A percentile compares a stretch with the other conserved stretches of the same genome.
Conservation (phyloP, 306 rosid species). For the Hylodesmum podocarpum region DNA sequence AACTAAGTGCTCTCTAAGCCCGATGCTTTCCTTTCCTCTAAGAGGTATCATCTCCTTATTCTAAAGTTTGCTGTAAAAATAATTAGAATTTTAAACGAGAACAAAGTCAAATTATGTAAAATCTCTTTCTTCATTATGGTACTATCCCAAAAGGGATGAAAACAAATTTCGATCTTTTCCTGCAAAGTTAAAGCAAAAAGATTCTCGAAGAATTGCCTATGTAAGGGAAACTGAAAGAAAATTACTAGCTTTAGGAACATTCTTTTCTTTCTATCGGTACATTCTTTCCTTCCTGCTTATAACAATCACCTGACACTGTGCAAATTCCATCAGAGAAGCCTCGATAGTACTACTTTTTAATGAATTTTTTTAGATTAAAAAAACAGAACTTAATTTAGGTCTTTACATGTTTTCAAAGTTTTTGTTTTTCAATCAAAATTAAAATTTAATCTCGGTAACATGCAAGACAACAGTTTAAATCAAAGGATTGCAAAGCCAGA, state of each 20-base stretch:
- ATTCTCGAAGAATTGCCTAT: neutral
- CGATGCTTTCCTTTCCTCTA: neutral
- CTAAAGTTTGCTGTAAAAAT: too few species aligned
- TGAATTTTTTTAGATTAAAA: too few species aligned
- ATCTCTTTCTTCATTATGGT: neutral
- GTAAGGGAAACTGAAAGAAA: neutral
- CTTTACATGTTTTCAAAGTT: too few species aligned
- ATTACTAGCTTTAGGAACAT: neutral
- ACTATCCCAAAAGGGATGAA: neutral
- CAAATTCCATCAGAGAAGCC: constrained; percentile 6
- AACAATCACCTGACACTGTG: neutral
- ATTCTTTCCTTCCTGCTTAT: constrained; percentile 9
- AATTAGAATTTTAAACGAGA: neutral
- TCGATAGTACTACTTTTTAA: neutral
- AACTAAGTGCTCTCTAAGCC: neutral
- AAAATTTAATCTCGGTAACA: too few species aligned
- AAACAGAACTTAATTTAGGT: too few species aligned
- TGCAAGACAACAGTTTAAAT: too few species aligned
- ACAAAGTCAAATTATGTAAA: neutral
- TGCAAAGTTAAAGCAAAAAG: neutral
- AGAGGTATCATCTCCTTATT: neutral
- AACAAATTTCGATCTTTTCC: neutral
- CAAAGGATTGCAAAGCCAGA: too few species aligned
- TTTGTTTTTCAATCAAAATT: too few species aligned
- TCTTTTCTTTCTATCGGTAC: neutral